A percentile compares a stretch with the other conserved stretches of the same genome.
Conservation (phyloP, 495 filamentous ascomycete species). For the Schizothecium vesticola region DNA sequence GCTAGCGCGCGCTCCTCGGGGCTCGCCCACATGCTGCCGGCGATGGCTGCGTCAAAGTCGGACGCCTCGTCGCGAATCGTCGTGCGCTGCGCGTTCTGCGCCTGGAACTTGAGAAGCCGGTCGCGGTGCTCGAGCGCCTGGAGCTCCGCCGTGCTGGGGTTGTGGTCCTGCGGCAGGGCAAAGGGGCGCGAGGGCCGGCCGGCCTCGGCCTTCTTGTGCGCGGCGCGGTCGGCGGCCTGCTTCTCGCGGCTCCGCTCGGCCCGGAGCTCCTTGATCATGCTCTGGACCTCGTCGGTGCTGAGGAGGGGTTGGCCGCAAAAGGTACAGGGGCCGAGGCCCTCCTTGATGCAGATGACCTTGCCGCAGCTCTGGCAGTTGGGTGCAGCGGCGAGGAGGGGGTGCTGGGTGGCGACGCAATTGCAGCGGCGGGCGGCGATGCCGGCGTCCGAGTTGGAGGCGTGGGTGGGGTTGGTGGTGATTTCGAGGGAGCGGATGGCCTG, state of each 20-base stretch:
- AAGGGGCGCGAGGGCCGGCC: constrained; percentile 45
- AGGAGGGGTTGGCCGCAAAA: constrained; percentile 78
- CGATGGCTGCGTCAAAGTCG: constrained; percentile 75
- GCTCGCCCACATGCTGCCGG: constrained; percentile 77
- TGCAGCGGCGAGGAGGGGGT: constrained; percentile 77
- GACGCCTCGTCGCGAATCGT: constrained; percentile 89
- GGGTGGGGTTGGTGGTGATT: constrained; percentile 76
- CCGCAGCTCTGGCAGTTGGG: constrained; percentile 92
- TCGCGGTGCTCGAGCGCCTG: constrained; percentile 75
- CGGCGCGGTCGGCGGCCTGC: constrained; percentile 68
- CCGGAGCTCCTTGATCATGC: constrained; percentile 80
- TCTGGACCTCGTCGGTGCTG: constrained; percentile 62
- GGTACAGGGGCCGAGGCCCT: constrained; percentile 91
- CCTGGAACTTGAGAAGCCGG: constrained; percentile 74
- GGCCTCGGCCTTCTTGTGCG: constrained; percentile 60
- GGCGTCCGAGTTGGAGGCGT: constrained; percentile 38
- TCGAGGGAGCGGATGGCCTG: constrained; percentile 88
- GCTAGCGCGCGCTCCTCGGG: constrained; percentile 82
- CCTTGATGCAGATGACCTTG: constrained; percentile 93
- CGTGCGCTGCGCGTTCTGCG: constrained; percentile 81
- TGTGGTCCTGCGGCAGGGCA: constrained; percentile 36
- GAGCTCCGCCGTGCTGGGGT: constrained; percentile 38
- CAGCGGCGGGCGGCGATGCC: constrained; percentile 58
- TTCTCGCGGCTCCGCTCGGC: constrained; percentile 82
- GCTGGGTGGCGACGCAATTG: constrained; percentile 76